Evolutionary conservation across 306 rosid genomes (phyloP), one percentile per base, ranked within the genome.

Genomic region (Clitoria ternatea): DNA sequence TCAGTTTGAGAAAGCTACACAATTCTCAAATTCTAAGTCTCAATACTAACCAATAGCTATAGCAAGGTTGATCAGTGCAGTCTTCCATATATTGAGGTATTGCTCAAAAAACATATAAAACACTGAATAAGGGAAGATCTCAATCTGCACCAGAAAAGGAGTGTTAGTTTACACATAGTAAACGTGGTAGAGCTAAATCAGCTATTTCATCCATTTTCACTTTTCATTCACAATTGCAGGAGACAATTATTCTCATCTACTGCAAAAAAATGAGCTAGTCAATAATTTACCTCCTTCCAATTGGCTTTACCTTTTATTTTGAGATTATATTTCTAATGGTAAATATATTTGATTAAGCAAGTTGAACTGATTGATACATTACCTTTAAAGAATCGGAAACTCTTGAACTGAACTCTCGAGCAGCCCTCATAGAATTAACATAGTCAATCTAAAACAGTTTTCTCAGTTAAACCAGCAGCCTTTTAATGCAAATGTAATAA

Each of bases 71-170:
- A 94, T 82, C 77, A 89, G 69, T 39, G 99, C 97, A 47, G 95
- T 91, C 85, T 81, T 94, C 99, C 99, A 94, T 71, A 94, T 94
- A 76, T 87, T 85, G 78, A 94, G 96, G 87, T 94, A 94, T 89
- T 94, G 99, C 92, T 94, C 99, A 73, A 94, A 94, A 72, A 89
- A 94, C 96, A 94, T 94, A 74, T 94, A 94, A 72, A 91, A 94
- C 67, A 94, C 87, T 11, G 99, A 91, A 81, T 94, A 94, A 23
- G 99, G 99, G 84, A 91, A 94, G 79, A 94, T 81, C 80, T 94
- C 99, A 66, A 94, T 89, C 99, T 94, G 97, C 90, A 83, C 48
- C 73, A 85, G 37, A 62, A 69, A 80, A 66, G 61, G 68, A 74
- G 44, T 61, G 54, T 81, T 33, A 84, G 75, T 76, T 76, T 20